phyloP scores from a whole-genome alignment of 768 basidiomycete species.

The Wakefieldia striispora region DNA sequence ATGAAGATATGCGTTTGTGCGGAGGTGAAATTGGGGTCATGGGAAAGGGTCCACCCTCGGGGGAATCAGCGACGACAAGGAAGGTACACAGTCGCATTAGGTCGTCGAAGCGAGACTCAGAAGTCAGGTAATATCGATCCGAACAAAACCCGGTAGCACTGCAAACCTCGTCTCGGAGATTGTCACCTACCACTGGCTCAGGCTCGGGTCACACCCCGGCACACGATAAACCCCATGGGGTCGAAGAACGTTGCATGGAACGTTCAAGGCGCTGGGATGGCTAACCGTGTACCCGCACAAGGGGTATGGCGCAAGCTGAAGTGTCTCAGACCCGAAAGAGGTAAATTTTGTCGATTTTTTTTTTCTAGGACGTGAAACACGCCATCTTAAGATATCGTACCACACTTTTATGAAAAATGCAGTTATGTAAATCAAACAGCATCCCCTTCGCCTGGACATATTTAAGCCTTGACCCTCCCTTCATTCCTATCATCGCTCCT shows the following conservation, averaged over 20 bases:
- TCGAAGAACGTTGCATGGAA: not conserved
- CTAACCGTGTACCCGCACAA: too few relatives aligned
- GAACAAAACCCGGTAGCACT: too few relatives aligned
- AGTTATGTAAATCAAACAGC: constrained; percentile 27
- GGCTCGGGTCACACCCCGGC: too few relatives aligned
- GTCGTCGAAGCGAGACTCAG: too few relatives aligned
- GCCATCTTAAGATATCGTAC: constrained; percentile 30
- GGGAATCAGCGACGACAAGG: too few relatives aligned
- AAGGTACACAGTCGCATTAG: too few relatives aligned
- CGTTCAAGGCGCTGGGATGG: not conserved
- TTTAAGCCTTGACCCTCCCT: constrained; percentile 19
- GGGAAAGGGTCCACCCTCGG: not conserved
- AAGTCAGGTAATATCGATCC: too few relatives aligned
- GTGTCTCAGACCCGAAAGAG: constrained; percentile 8
- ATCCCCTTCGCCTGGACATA: constrained; percentile 5
- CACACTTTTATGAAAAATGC: constrained; percentile 19
- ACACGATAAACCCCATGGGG: too few relatives aligned
- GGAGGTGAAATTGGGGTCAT: not conserved
- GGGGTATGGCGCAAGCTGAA: not conserved
- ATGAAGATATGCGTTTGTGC: not conserved
- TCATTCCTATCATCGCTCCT: not conserved
- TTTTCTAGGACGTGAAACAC: constrained; percentile 24
- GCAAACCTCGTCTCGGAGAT: too few relatives aligned
- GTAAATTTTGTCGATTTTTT: not conserved
- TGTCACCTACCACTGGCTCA: too few relatives aligned